Percentiles rank a stretch among this genome's conserved stretches.
Conservation (phyloP, 768 basidiomycete species). For the Strobilomyces echinocephalus region DNA sequence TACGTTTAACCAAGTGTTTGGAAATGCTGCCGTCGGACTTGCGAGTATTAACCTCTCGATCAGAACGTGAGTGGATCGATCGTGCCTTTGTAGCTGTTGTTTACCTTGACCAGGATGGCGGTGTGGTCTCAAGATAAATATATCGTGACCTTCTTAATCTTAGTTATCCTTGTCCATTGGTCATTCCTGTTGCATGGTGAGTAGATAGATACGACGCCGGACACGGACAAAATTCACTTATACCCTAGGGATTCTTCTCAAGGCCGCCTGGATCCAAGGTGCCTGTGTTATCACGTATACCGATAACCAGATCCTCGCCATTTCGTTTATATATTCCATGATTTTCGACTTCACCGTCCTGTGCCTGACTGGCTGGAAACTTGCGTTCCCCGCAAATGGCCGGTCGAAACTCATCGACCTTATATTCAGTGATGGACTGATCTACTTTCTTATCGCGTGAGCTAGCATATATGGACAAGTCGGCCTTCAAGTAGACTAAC, state of each 20-base stretch:
- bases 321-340: conserved; percentile 73
- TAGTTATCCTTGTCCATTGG: conserved; percentile 67
- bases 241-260: conserved; percentile 49
- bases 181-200: conserved; percentile 63
- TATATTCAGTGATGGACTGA: conserved; percentile 68
- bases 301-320: conserved; percentile 54
- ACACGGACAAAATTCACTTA: neutral
- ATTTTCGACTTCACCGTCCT: conserved; percentile 63
- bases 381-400: conserved; percentile 42
- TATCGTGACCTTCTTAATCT: conserved; percentile 47
- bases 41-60: conserved; percentile 69
- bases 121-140: conserved; percentile 61
- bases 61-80: conserved; percentile 47
- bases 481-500: conserved; percentile 1
- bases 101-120: conserved; percentile 47
- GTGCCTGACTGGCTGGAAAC: conserved; percentile 56
- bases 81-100: neutral
- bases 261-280: conserved; percentile 48
- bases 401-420: conserved; percentile 56
- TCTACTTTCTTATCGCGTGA: conserved; percentile 70
- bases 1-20: conserved; percentile 62
- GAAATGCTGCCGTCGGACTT: conserved; percentile 63
- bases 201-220: neutral
- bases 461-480: conserved; percentile 22
- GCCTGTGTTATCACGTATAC: conserved; percentile 59